These are phyloP conservation scores for Capronia americana DNA, from an alignment of 2,329 filamentous ascomycete genomes.

Conservation along the genomic window DNA sequence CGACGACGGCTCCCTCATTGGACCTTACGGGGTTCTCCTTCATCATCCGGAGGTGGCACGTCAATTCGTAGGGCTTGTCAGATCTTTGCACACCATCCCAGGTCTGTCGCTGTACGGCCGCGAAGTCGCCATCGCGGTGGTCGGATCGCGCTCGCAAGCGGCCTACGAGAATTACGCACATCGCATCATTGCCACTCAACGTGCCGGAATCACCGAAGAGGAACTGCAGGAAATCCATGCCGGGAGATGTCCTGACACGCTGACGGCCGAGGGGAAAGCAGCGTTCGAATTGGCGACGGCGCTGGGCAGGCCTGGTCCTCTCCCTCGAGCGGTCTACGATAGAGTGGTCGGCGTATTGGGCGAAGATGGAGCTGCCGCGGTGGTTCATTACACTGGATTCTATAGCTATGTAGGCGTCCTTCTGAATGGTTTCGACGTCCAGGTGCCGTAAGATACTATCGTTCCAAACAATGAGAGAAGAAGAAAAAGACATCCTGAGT, in stretches of 20 bases:
- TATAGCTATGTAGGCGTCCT: conserved; percentile 17
- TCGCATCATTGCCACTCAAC: conserved; percentile 9
- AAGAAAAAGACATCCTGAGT: no score
- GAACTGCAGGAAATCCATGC: conserved; percentile 18
- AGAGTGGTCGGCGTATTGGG: conserved; percentile 14
- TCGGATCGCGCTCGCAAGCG: conserved; percentile 14
- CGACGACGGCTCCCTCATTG: conserved; percentile 15
- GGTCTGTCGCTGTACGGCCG: conserved; percentile 17
- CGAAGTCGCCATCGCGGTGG: conserved; percentile 20
- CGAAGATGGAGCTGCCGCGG: conserved; percentile 18
- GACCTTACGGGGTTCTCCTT: conserved; percentile 15
- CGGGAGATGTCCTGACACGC: conserved; percentile 18
- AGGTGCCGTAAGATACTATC: background rate
- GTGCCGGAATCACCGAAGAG: conserved; percentile 16
- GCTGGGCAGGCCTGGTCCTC: conserved; percentile 11
- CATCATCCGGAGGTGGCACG: conserved; percentile 16
- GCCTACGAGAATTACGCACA: conserved; percentile 22
- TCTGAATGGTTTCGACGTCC: conserved; percentile 10
- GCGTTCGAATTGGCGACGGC: conserved; percentile 17
- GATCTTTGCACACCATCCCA: conserved; percentile 8
- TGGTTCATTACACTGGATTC: conserved; percentile 21
- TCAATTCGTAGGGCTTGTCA: conserved; percentile 2
- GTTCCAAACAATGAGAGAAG: no score
- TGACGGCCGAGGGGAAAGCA: conserved; percentile 18
- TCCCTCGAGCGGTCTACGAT: conserved; percentile 12